These are phyloP conservation scores for Flaveria brownii DNA, from an alignment of 129 eudicot species.

Conservation along the genomic window DNA sequence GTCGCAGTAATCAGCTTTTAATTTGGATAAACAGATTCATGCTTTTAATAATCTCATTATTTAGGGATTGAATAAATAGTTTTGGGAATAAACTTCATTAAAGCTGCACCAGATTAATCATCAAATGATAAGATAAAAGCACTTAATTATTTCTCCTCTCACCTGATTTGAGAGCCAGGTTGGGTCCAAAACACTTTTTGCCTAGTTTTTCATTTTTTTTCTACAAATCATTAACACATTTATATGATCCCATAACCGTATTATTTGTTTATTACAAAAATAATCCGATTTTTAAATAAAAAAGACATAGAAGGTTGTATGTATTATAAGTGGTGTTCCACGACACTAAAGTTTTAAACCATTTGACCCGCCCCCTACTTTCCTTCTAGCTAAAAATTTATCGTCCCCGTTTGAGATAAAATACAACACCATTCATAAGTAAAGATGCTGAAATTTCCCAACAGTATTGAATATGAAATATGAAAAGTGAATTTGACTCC, in stretches of 20 bases:
- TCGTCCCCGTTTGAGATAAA: not conserved
- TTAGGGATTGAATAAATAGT: not conserved
- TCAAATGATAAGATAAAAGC: not conserved
- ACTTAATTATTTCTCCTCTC: not conserved
- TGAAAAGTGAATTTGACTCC: not conserved
- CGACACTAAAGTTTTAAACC: not conserved
- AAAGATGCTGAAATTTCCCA: not conserved
- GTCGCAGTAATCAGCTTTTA: not conserved
- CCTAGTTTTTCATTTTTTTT: not conserved
- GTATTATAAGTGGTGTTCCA: not conserved
- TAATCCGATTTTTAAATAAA: not conserved
- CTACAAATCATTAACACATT: not conserved
- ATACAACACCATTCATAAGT: not conserved
- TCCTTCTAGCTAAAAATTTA: not conserved
- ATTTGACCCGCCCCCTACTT: not conserved
- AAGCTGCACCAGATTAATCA: not conserved
- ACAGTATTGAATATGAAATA: not conserved
- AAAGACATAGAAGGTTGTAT: not conserved
- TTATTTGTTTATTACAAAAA: not conserved
- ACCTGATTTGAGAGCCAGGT: not conserved
- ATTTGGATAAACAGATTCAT: not conserved
- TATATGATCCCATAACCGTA: not conserved
- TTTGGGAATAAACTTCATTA: not conserved
- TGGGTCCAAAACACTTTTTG: not conserved
- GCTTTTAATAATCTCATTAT: not conserved